These are phyloP conservation scores for Peltaster fructicola DNA, from an alignment of 2,329 filamentous ascomycete genomes.

Conservation along the genomic window DNA sequence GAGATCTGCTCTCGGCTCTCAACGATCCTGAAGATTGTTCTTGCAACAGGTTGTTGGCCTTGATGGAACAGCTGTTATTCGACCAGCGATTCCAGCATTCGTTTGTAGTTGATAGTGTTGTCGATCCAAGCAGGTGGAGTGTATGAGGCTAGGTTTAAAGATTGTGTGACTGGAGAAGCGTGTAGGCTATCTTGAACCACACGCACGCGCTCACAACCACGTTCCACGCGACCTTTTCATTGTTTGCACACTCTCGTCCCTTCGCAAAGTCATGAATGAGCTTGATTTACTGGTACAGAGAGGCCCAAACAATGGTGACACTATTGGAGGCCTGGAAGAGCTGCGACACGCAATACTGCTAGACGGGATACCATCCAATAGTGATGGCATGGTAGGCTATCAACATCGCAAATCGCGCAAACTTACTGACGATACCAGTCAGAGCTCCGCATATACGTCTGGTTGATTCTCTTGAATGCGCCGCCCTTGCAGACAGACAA, in stretches of 20 bases:
- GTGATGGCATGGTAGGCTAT: constrained; percentile 56
- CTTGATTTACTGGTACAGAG: constrained; percentile 68
- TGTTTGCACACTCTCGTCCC: no score
- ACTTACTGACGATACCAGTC: constrained; percentile 39
- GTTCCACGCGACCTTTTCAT: neutral
- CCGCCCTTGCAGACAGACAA: constrained; percentile 69
- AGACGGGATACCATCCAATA: constrained; percentile 58
- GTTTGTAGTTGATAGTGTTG: no score
- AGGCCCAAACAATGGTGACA: constrained; percentile 56
- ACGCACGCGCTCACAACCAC: neutral
- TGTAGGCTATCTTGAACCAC: neutral
- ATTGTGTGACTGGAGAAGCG: neutral
- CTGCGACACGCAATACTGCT: constrained; percentile 56
- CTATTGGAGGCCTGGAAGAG: constrained; percentile 48
- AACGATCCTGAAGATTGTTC: no score
- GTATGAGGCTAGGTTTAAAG: no score
- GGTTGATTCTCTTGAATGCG: constrained; percentile 83
- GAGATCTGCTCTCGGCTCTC: no score
- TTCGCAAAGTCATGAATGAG: no score
- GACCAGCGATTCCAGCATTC: no score
- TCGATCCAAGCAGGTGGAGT: no score
- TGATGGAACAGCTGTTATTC: no score
- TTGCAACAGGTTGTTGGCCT: no score
- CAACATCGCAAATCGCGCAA: neutral
- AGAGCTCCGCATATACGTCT: constrained; percentile 81